Percentiles rank a stretch among this genome's conserved stretches.
These are phyloP conservation scores for Verbena officinalis DNA, from an alignment of 257 asterid genomes.

Conservation along the genomic window DNA sequence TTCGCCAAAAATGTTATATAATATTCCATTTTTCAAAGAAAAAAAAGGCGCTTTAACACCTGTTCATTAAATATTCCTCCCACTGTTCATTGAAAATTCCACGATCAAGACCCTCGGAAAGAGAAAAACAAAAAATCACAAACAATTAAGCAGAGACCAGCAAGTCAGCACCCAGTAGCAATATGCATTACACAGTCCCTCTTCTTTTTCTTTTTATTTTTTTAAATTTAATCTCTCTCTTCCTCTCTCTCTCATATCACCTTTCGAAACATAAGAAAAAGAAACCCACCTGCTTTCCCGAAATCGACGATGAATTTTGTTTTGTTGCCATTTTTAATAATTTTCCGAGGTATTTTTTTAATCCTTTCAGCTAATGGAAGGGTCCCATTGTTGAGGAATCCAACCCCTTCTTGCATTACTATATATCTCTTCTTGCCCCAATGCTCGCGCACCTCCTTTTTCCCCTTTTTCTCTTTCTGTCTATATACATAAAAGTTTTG, in stretches of 20 bases:
- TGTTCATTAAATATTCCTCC: conserved; percentile 9
- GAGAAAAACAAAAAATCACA: background rate
- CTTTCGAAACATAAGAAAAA: background rate
- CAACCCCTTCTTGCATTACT: conserved; percentile 36
- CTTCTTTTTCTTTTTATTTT: too few species aligned
- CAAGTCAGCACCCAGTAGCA: conserved; percentile 31
- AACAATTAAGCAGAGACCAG: background rate
- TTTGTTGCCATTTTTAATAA: conserved; percentile 26
- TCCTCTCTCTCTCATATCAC: background rate
- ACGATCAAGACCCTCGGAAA: background rate
- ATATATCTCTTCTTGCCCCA: conserved; percentile 39
- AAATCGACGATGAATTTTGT: conserved; percentile 44
- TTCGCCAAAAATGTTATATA: background rate
- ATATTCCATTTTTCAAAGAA: conserved; percentile 13
- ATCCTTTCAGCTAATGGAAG: conserved; percentile 39
- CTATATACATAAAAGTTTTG: conserved; percentile 9
- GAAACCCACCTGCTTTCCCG: conserved; percentile 39
- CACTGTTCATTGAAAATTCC: conserved; percentile 19
- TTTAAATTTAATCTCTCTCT: background rate
- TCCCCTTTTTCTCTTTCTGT: conserved; percentile 1
- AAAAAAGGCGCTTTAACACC: conserved; percentile 27
- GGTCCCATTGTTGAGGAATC: conserved; percentile 45
- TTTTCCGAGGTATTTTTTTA: conserved; percentile 28
- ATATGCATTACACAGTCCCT: background rate
- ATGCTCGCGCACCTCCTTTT: conserved; percentile 49